Evolutionary conservation across 2,329 filamentous ascomycete species (phyloP), one percentile per base, ranked within the genome.

Genomic region (Ophiostoma tasmaniense): DNA sequence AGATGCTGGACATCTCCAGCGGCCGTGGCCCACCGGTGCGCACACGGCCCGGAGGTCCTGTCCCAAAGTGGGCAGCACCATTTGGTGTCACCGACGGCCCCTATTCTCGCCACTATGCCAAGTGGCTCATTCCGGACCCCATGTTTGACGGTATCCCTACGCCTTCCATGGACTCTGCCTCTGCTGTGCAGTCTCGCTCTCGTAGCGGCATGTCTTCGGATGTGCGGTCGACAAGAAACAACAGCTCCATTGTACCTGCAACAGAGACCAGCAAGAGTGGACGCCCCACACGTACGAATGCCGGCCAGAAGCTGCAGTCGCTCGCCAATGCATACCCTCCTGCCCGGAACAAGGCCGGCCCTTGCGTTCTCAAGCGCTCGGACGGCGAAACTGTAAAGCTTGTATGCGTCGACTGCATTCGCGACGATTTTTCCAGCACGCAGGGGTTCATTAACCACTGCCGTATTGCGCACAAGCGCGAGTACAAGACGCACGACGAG

Each of bases 371-470:
- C 76, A 93, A 92, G 79, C 90, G 93, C 74, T 89, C 90, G 68
- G 93, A 98, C 79, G 91, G 91, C 69, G 85, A 91, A 76, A 88
- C 89, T 72, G 94, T 98, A 72, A 96, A 96, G 79, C 85, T 98
- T 66, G 90, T 96, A 72, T 99, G 95, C 81, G 80, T 91, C 70
- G 90, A 95, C 77, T 98, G 95, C 79, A 85, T 92, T 66, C 86
- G 94, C 72, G 91, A 92, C 77, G 92, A 97, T 78, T 98, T 98
- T 76, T 93, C 90, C 69, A 98, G 93, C 80, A 96, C 93, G 0
- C 95, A 98, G 78, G 95, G 95, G n/a, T 98, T 98, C 80, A 95
- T 99, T 81, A 99, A 99, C 76, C 95, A 99, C 77, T 98, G 94
- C 77, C 92, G 95, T 69, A 98, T 99, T 74, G 93, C 93, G 33